Evolutionary conservation across 352 stramenopile genomes (phyloP), one percentile per base, ranked within the genome.

Genomic region (Plasmopara muralis): DNA sequence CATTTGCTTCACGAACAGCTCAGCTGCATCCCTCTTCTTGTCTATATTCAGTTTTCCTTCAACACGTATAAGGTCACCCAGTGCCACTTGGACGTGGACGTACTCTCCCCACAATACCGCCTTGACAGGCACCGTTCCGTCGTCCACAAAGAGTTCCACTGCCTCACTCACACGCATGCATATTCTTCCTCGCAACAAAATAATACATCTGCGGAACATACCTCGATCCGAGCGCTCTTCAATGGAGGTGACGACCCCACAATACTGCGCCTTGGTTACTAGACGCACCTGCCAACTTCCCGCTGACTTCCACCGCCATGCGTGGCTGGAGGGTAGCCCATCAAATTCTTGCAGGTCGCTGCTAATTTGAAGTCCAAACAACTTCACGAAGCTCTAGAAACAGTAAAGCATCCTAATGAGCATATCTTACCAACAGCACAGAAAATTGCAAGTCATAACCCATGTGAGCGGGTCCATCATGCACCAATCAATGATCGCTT

Each of bases 111-210:
- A 93, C 9, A 70, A 50, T 35, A 86, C 80, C 2, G 70, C 69
- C 40, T 75, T 80, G 28, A 89, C 47, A 14, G 87, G 63, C 7
- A 55, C 78, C 18, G 79, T 85, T 39, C 83, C 83, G 42, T 93
- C 83, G 45, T 93, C 83, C 2, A 93, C 38, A 9, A 82, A 55
- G 20, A 85, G 65, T 55, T 93, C 83, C 49, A 87, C 83, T 90
- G 39, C 12, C 20, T 12, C n/a, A 33, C 35, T 15, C 1, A 16
- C 39, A n/a, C 20, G 20, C 20, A 25, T 25, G 20, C 20, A 25
- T 25, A 25, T 25, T 53, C 16, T 44, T 25, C 18, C 4, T 20
- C 30, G 40, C 1, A 20, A 45, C 33, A 38, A 8, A 18, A 40
- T 9, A 25, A 16, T 13, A 18, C 9, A n/a, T 9, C 25, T 4